Percentiles rank a stretch among this genome's conserved stretches.
Evolutionary conservation across 495 filamentous ascomycete species (phyloP).

Genomic region (Tuber microsphaerosporum): DNA sequence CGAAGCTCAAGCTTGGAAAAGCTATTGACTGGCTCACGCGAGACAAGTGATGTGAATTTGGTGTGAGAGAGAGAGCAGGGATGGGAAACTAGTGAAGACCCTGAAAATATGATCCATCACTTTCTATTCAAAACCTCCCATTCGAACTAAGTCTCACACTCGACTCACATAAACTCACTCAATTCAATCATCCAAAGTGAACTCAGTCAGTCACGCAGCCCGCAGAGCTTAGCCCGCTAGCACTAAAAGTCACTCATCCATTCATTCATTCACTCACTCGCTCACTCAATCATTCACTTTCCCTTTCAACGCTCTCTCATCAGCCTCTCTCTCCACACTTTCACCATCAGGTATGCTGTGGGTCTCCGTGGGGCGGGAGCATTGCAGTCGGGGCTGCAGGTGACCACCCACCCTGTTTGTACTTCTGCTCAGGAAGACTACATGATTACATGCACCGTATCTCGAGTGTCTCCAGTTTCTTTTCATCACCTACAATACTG

Average conservation of each 20-base stretch:
- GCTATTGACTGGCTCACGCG: slow-evolving; percentile 31
- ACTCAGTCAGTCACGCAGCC: not conserved
- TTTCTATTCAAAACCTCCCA: slow-evolving; percentile 9
- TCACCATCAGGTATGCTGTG: slow-evolving; percentile 15
- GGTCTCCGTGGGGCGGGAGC: slow-evolving; percentile 37
- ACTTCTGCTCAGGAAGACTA: slow-evolving; percentile 7
- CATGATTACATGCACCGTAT: slow-evolving; percentile 30
- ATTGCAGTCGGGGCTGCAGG: slow-evolving; percentile 35
- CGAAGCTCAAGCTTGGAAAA: slow-evolving; percentile 19
- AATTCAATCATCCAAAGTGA: not conserved
- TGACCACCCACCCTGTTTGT: slow-evolving; percentile 19
- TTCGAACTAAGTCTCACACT: not conserved
- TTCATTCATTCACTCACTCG: not conserved
- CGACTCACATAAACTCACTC: slow-evolving; percentile 1
- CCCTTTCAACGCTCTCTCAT: not conserved
- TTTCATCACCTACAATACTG: slow-evolving; percentile 25
- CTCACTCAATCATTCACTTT: not conserved
- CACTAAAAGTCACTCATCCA: slow-evolving; percentile 1
- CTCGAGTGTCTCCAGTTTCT: slow-evolving; percentile 9
- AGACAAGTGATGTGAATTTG: slow-evolving; percentile 25
- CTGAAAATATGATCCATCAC: slow-evolving; percentile 32
- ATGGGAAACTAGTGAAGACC: slow-evolving; percentile 22
- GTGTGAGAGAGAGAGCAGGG: slow-evolving; percentile 8
- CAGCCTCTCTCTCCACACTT: not conserved
- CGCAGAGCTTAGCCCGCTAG: not conserved